A percentile compares a stretch with the other conserved stretches of the same genome.
These are phyloP conservation scores for Syzygium oleosum DNA, from an alignment of 345 rosid species.

Conservation along the genomic window DNA sequence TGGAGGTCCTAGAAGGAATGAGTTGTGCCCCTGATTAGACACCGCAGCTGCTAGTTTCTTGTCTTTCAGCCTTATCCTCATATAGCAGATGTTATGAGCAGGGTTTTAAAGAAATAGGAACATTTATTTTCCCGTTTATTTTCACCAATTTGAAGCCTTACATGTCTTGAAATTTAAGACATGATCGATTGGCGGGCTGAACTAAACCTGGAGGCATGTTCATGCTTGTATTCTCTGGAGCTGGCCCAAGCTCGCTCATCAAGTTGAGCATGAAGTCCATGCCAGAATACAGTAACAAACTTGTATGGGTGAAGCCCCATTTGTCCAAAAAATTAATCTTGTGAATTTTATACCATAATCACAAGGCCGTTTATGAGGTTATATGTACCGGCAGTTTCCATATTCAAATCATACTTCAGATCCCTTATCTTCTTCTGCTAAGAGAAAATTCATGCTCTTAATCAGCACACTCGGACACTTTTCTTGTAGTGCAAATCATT, in stretches of 20 bases:
- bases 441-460: background rate
- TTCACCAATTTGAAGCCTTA: background rate
- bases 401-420: background rate
- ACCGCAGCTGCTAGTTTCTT: background rate
- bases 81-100: background rate
- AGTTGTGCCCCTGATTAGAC: slow-evolving; percentile 23
- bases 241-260: background rate
- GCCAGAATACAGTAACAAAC: background rate
- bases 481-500: background rate
- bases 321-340: background rate
- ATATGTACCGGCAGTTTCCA: background rate
- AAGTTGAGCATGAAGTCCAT: background rate
- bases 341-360: background rate
- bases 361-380: background rate
- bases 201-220: background rate
- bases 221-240: too few species aligned
- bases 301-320: background rate
- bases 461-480: background rate
- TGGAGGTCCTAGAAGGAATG: slow-evolving; percentile 39
- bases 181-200: background rate
- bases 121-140: background rate
- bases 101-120: background rate
- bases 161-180: background rate
- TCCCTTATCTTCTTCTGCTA: background rate
- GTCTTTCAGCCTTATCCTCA: background rate